Evolutionary conservation across 768 basidiomycete genomes (phyloP), one percentile per base, ranked within the genome.

Genomic region (Tubosaeta brunneosetosa): DNA sequence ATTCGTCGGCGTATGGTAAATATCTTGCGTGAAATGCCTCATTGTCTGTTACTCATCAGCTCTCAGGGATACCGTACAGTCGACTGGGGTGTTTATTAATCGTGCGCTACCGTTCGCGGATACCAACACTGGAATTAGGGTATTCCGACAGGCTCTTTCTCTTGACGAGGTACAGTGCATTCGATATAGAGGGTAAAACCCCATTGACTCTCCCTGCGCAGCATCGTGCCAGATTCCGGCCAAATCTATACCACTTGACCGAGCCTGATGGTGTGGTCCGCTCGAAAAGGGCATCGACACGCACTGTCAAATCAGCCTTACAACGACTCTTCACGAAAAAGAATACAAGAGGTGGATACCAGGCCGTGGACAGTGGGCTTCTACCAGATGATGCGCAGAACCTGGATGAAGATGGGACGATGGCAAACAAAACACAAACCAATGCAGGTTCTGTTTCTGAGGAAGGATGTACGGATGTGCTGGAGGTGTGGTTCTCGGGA

Each of bases 401-500:
- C 3, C 32, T 16, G 9, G 6, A 0, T 16, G 12, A 14, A 19
- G 37, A 7, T n/a, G 52, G 40, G 11, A 14, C 32, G 16, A 12
- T 29, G 16, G 14, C 46, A 22, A 26, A 47, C 17, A 17, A 0
- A 6, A 16, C 29, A 14, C 42, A 42, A 16, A 5, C 47, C 1
- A 3, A 27, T 2, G 34, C 26, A 9, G 36, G 19, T 22, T 49
- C 46, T 32, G 47, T 44, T 2, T 3, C 19, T 10, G 44, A 61
- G 7, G 57, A 52, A 31, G 3, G 32, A 6, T 45, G 7, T 25
- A 70, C 79, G 3, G 81, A 89, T 65, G 81, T 88, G 13, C 63
- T 83, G 12, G 89, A 92, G 63, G 87, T 91, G 3, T 92, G 88
- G 88, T 92, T 92, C 59, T 60, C 81, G 6, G 89, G 89, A 2